Conservation (phyloP, 441 rosid genomes). For the Erodium chrysanthum region DNA sequence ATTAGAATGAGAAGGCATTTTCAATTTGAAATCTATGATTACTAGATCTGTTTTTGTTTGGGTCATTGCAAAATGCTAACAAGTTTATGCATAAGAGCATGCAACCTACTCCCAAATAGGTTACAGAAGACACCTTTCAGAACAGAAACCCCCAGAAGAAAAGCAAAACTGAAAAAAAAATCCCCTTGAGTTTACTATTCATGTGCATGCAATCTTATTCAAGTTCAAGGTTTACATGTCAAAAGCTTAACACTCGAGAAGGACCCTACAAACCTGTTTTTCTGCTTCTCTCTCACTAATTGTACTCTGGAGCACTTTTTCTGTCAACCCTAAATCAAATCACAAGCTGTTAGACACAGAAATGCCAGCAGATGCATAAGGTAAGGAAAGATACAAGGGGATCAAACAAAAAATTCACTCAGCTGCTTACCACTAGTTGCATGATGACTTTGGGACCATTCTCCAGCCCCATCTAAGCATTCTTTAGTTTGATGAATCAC, state of each 20-base stretch:
- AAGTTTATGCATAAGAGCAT: not conserved
- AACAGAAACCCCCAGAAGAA: not conserved
- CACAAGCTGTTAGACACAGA: constrained; percentile 13
- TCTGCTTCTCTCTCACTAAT: constrained; percentile 74
- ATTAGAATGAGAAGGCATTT: not conserved
- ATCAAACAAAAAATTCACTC: constrained; percentile 2
- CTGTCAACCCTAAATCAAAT: constrained; percentile 54
- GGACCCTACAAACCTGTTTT: constrained; percentile 45
- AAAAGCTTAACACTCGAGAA: constrained; percentile 1
- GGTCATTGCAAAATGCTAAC: not conserved
- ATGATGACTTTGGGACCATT: constrained; percentile 87
- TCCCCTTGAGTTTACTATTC: not conserved
- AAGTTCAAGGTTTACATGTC: not conserved
- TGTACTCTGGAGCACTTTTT: constrained; percentile 57
- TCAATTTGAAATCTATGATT: not conserved
- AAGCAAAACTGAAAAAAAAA: not conserved
- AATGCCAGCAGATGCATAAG: not conserved
- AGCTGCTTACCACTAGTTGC: constrained; percentile 65
- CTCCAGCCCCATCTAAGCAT: constrained; percentile 68
- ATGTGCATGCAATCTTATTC: not conserved
- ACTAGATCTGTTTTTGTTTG: not conserved
- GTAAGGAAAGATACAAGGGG: not conserved
- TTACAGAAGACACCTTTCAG: not conserved
- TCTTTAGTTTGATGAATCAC: constrained; percentile 73
- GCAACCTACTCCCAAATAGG: not conserved